Conservation (phyloP, 306 rosid species). For the Rosa lucieae region DNA sequence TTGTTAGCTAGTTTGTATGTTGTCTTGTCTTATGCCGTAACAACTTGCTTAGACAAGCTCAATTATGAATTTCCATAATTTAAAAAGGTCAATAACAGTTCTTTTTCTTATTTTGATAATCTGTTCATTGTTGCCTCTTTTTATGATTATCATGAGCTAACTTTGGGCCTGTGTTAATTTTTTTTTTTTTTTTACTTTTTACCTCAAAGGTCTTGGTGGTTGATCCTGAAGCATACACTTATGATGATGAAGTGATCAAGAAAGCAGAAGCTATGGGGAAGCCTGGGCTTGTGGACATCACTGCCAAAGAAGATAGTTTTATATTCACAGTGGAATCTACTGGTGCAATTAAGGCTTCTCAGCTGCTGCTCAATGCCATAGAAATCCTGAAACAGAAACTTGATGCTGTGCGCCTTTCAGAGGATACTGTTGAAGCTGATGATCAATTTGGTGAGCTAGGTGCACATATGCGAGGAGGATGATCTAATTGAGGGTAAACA, state of each 20-base stretch:
- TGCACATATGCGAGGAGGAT: slow-evolving; percentile 97
- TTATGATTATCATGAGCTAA: background rate
- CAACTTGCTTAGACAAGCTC: background rate
- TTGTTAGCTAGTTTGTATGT: background rate
- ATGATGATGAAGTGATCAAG: slow-evolving; percentile 92
- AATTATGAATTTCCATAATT: background rate
- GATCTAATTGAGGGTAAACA: slow-evolving; percentile 22
- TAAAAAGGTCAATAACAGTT: background rate
- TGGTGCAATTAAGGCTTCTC: slow-evolving; percentile 88
- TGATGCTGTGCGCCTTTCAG: slow-evolving; percentile 91
- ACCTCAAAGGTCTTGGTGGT: slow-evolving; percentile 55
- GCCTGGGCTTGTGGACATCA: slow-evolving; percentile 84
- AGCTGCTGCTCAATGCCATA: slow-evolving; percentile 79
- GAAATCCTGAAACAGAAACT: slow-evolving; percentile 90
- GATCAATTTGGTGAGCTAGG: slow-evolving; percentile 98
- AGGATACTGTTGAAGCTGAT: slow-evolving; percentile 88
- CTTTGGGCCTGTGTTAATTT: background rate
- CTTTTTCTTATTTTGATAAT: background rate
- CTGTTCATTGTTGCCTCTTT: background rate
- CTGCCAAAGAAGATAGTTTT: slow-evolving; percentile 84
- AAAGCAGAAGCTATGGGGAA: slow-evolving; percentile 97
- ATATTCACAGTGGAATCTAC: slow-evolving; percentile 93
- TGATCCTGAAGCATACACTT: slow-evolving; percentile 86
- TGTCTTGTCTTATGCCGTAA: background rate
- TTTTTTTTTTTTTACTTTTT: background rate